Evolutionary conservation across 768 basidiomycete genomes (phyloP), one percentile per base, ranked within the genome.

Genomic region (Phallus indusiatus): DNA sequence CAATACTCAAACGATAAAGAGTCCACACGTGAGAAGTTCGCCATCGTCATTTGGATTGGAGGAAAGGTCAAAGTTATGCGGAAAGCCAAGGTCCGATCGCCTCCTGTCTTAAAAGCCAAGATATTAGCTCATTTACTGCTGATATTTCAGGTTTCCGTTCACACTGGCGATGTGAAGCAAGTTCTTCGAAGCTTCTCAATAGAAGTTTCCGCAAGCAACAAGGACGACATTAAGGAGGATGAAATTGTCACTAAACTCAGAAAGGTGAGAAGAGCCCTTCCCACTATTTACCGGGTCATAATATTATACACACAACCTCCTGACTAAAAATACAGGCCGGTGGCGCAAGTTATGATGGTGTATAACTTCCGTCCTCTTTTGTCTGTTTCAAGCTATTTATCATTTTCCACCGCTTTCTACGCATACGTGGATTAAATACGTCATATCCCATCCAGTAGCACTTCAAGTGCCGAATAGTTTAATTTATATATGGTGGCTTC

Each of bases 271-370:
- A 42, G 12, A 17, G 54, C 74, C 63, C 51, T 57, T 51, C 50
- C 21, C 28, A 17, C 50, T 35, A 34, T 62, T 54, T 63, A 47
- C 60, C 66, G 42, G 42, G 42, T 28, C 28, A n/a, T 42, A 11
- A n/a, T 42, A 11, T 42, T 9, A 20, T 35, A 46, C 34, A 8
- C 9, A 10, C 14, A 36, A 48, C 24, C 47, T 17, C n/a, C 22
- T 42, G n/a, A 42, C 42, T 59, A 46, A 34, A 36, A 22, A 33
- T 50, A 22, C 56, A 91, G 90, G 90, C 87, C 63, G 90, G 90
- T 64, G 90, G 90, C 58, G 90, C 90, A 35, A 91, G 86, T 71
- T 91, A 93, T 73, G 90, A 93, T 70, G 88, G 90, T 54, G 84
- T 55, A 21, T 60, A 47, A 60, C 10, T 37, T 28, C 28, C 7